Evolutionary conservation across 371 early-diverging fungal genomes (phyloP), one percentile per base, ranked within the genome.

Genomic region (Chytridium lagenaria): DNA sequence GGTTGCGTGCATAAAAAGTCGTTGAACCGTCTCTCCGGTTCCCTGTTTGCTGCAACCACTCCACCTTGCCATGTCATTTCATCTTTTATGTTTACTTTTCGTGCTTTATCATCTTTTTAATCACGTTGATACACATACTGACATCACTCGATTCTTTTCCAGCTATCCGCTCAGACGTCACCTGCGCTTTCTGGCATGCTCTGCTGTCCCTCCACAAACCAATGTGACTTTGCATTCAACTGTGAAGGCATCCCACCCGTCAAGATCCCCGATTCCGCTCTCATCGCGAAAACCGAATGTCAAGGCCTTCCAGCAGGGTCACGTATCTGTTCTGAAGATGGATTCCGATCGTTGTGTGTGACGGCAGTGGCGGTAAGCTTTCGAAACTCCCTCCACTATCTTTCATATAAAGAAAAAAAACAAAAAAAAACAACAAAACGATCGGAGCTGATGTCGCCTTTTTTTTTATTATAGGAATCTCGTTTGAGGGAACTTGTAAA

Each of bases 131-230:
- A 44, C 12, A 44, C 7, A 44, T 44, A 44, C 44, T 44, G 19
- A 44, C n/a, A 44, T 44, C 44, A 44, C 44, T 19, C 44, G n/a
- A 49, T 22, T 55, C 26, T 10, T 26, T 16, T 26, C 7, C 57
- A 55, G 57, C 26, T 30, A 55, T 55, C 10, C 10, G 16, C 16
- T 55, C 57, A 16, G 57, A 55, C 10, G 63, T 37, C 33, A 63
- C 33, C 63, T 63, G 63, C 63, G 63, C 33, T 37, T 16, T 7
- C 44, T 10, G 63, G 63, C 12, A 31, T 37, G 28, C 30, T 63
- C 33, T 63, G 63, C 63, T 63, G 63, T 34, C 34, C 63, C 16
- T 16, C 26, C 26, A 63, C 63, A 10, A 63, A 63, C 23, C 26
- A 34, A 37, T 63, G 63, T 34, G 36, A 34, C 36, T 34, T 26